Percentiles rank a stretch among this genome's conserved stretches.
Conservation (phyloP, 768 basidiomycete genomes). For the Boletales sp. region DNA sequence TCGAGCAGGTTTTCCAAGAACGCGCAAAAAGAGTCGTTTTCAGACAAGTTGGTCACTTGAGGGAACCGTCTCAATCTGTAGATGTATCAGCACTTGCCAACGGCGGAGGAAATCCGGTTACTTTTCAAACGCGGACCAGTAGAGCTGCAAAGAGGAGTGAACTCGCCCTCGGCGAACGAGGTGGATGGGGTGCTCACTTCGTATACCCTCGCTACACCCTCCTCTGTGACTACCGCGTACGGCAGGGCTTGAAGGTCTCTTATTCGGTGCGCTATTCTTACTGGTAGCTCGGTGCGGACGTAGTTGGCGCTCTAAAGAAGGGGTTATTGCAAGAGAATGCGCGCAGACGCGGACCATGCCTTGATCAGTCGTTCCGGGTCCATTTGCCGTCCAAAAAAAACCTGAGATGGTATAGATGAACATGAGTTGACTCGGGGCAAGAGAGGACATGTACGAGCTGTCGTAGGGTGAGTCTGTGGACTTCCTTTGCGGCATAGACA, state of each 20-base stretch:
- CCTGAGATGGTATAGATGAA: constrained; percentile 38
- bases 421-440: background rate
- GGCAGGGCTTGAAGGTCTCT: constrained; percentile 85
- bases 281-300: constrained; percentile 84
- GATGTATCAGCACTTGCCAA: constrained; percentile 10
- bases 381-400: constrained; percentile 85
- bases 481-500: constrained; percentile 69
- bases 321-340: background rate
- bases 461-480: constrained; percentile 68
- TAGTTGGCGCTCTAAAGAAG: constrained; percentile 76
- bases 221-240: constrained; percentile 83
- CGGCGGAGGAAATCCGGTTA: constrained; percentile 26
- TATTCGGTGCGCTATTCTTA: constrained; percentile 82
- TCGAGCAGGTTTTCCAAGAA: constrained; percentile 63
- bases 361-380: constrained; percentile 74
- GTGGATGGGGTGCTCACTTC: constrained; percentile 49
- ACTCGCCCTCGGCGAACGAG: background rate
- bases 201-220: constrained; percentile 79
- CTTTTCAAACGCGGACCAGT: constrained; percentile 87
- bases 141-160: constrained; percentile 47
- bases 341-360: constrained; percentile 33
- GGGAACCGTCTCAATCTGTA: constrained; percentile 72
- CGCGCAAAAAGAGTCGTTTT: constrained; percentile 76
- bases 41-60: constrained; percentile 61
- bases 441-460: constrained; percentile 57